A percentile compares a stretch with the other conserved stretches of the same genome.
These are phyloP conservation scores for Puccinia coronata DNA, from an alignment of 1,284 basidiomycete species.

Conservation along the genomic window DNA sequence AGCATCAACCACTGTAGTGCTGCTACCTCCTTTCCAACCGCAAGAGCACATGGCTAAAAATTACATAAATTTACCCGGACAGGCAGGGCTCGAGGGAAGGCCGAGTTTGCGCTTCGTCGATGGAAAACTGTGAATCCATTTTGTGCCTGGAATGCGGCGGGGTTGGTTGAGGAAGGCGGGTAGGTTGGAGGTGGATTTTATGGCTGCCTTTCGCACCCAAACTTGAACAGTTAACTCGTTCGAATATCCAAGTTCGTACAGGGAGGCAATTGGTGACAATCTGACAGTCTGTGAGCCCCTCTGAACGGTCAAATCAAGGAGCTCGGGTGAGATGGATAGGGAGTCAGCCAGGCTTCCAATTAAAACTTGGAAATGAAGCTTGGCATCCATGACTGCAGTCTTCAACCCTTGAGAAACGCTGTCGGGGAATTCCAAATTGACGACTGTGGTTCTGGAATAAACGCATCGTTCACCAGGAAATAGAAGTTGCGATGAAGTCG, in stretches of 20 bases:
- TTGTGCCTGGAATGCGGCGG: conserved; percentile 6
- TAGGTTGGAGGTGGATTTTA: background rate
- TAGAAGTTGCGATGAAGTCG: background rate
- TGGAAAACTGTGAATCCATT: conserved; percentile 13
- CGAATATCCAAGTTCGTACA: background rate
- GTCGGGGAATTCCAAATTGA: background rate
- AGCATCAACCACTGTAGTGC: too few relatives aligned
- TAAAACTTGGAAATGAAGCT: conserved; percentile 2
- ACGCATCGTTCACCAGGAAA: background rate
- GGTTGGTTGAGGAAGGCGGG: background rate
- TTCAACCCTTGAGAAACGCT: background rate
- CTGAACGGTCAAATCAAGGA: background rate
- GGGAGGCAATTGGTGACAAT: conserved; percentile 3
- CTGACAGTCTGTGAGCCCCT: background rate
- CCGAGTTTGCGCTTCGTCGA: background rate
- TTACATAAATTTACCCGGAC: too few relatives aligned
- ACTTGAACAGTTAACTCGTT: background rate
- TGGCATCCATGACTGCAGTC: background rate
- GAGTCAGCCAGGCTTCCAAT: background rate
- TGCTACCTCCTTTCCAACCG: too few relatives aligned
- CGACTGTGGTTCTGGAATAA: background rate
- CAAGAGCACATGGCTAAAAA: too few relatives aligned
- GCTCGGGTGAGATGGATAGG: background rate
- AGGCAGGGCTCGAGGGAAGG: background rate
- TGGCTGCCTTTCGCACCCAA: background rate